A percentile compares a stretch with the other conserved stretches of the same genome.
These are phyloP conservation scores for Phaffia rhodozyma DNA, from an alignment of 1,284 basidiomycete genomes.

Conservation along the genomic window DNA sequence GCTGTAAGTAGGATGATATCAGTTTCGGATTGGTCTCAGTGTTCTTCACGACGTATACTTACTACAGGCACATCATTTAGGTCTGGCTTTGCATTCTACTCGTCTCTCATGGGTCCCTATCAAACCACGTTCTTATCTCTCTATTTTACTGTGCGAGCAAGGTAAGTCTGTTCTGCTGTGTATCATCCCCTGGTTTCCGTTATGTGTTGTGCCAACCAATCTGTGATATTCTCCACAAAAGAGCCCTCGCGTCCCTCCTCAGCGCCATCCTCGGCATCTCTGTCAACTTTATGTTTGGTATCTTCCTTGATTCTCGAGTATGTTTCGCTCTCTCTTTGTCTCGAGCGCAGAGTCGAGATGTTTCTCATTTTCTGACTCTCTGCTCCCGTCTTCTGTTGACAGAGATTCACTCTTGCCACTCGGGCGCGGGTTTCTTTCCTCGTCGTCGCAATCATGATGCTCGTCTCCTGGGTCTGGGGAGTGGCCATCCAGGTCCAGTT, in stretches of 20 bases:
- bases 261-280: slow-evolving; percentile 27
- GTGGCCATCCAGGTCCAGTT: slow-evolving; percentile 25
- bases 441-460: slow-evolving; percentile 23
- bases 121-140: slow-evolving; percentile 23
- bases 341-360: not conserved
- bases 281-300: slow-evolving; percentile 30
- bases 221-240: not conserved
- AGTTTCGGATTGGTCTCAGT: no score
- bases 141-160: slow-evolving; percentile 26
- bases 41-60: no score
- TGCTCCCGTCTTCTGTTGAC: slow-evolving; percentile 9
- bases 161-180: not conserved
- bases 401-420: slow-evolving; percentile 23
- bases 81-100: slow-evolving; percentile 11
- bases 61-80: no score
- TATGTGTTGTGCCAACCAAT: no score
- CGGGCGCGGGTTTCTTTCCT: slow-evolving; percentile 25
- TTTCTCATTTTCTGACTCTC: not conserved
- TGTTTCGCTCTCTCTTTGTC: no score
- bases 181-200: no score
- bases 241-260: slow-evolving; percentile 33
- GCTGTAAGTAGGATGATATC: no score
- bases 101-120: slow-evolving; percentile 4
- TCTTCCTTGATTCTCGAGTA: slow-evolving; percentile 28
- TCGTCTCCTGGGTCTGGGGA: slow-evolving; percentile 30